These are phyloP conservation scores for Candida germanica DNA, from an alignment of 805 yeast genomes.

Conservation along the genomic window DNA sequence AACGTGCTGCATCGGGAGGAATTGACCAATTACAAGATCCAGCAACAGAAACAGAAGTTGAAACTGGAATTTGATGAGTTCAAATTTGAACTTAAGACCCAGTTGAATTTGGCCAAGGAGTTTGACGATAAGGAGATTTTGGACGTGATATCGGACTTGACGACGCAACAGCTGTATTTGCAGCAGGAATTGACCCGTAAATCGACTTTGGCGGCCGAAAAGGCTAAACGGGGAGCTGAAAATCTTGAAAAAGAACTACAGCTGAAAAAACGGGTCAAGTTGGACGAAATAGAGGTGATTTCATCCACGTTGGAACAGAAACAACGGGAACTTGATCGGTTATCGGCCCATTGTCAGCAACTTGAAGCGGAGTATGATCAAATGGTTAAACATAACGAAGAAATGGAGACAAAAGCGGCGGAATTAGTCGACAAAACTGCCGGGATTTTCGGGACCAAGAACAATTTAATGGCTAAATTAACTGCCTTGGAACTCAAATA, in stretches of 20 bases:
- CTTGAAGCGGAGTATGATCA: not conserved
- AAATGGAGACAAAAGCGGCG: not conserved
- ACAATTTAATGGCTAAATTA: constrained; percentile 2
- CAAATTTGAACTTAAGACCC: constrained; percentile 32
- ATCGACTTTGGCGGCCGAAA: constrained; percentile 1
- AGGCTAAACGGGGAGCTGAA: constrained; percentile 16
- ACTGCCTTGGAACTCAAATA: constrained; percentile 1
- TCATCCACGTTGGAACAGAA: constrained; percentile 1
- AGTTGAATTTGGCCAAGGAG: constrained; percentile 24
- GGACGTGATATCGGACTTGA: constrained; percentile 8
- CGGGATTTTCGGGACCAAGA: constrained; percentile 2
- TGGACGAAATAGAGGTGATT: constrained; percentile 16
- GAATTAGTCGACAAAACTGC: constrained; percentile 4
- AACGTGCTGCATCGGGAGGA: constrained; percentile 29
- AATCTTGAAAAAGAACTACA: constrained; percentile 27
- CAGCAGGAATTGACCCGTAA: constrained; percentile 10
- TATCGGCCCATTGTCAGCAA: not conserved
- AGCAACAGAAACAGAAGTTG: constrained; percentile 26
- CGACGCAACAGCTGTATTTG: constrained; percentile 9
- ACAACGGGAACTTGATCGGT: constrained; percentile 1
- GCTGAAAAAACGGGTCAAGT: constrained; percentile 21
- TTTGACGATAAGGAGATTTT: constrained; percentile 20
- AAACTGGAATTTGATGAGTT: constrained; percentile 28
- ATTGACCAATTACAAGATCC: constrained; percentile 23
- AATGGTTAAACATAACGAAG: constrained; percentile 1